Percentiles rank a stretch among this genome's conserved stretches.
Conservation (phyloP, 495 filamentous ascomycete species). For the Evansstolkia leycettana region DNA sequence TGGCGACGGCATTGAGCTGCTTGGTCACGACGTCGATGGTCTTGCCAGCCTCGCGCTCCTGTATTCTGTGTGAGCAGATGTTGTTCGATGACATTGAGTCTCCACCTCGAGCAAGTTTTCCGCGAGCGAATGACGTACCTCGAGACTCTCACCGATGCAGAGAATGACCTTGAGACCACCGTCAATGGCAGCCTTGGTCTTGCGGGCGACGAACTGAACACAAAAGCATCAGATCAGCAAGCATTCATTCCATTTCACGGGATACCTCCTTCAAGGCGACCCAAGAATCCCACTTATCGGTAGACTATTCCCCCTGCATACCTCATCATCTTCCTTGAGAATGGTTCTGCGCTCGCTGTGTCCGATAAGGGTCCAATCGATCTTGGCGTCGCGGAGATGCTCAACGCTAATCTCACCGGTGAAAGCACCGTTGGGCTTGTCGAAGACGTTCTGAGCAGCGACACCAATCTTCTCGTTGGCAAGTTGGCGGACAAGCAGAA, state of each 20-base stretch:
- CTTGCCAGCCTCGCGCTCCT: slow-evolving; percentile 74
- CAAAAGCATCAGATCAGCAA: background rate
- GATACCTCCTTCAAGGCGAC: too few species aligned
- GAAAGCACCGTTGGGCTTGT: slow-evolving; percentile 93
- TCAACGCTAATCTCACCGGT: slow-evolving; percentile 90
- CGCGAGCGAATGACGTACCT: slow-evolving; percentile 36
- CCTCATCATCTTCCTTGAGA: slow-evolving; percentile 68
- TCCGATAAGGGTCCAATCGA: slow-evolving; percentile 82
- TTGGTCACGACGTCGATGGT: slow-evolving; percentile 83
- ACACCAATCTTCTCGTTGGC: slow-evolving; percentile 61
- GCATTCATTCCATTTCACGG: too few species aligned
- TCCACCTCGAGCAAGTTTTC: background rate
- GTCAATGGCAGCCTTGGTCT: slow-evolving; percentile 83
- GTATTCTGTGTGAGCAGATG: slow-evolving; percentile 18
- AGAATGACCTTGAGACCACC: slow-evolving; percentile 83
- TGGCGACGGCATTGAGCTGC: slow-evolving; percentile 58
- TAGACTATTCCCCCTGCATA: slow-evolving; percentile 21
- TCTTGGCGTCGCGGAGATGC: slow-evolving; percentile 76
- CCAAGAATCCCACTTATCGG: too few species aligned
- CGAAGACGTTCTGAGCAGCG: slow-evolving; percentile 88
- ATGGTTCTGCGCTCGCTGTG: slow-evolving; percentile 89
- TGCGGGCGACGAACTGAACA: slow-evolving; percentile 64
- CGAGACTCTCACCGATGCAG: slow-evolving; percentile 90
- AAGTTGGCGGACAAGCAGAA: slow-evolving; percentile 68
- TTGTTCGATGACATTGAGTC: slow-evolving; percentile 3